Percentiles rank a stretch among this genome's conserved stretches.
These are phyloP conservation scores for Penicillium manginii DNA, from an alignment of 495 filamentous ascomycete genomes.

Conservation along the genomic window DNA sequence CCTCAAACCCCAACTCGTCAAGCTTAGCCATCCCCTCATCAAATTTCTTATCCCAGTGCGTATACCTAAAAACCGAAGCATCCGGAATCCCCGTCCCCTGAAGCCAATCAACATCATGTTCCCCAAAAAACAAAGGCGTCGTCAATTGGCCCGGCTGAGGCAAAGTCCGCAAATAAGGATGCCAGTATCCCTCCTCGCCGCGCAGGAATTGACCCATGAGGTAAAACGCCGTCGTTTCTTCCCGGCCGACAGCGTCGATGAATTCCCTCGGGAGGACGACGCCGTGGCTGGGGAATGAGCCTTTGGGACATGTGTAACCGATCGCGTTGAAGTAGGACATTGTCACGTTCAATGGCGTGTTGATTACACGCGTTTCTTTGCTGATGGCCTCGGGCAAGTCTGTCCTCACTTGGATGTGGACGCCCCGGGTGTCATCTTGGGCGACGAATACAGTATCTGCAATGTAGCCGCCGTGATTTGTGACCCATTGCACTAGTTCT, in stretches of 20 bases:
- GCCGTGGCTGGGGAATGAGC: slow-evolving; percentile 40
- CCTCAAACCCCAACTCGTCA: slow-evolving; percentile 35
- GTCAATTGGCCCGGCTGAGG: slow-evolving; percentile 57
- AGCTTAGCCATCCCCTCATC: slow-evolving; percentile 41
- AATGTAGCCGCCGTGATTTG: slow-evolving; percentile 44
- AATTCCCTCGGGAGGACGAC: slow-evolving; percentile 39
- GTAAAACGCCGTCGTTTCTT: slow-evolving; percentile 54
- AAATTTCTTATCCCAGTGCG: slow-evolving; percentile 56
- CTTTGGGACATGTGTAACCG: slow-evolving; percentile 22
- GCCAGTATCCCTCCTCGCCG: slow-evolving; percentile 58
- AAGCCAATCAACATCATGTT: slow-evolving; percentile 61
- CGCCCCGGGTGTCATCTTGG: slow-evolving; percentile 44
- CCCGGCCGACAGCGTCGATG: slow-evolving; percentile 39
- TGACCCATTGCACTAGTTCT: slow-evolving; percentile 47
- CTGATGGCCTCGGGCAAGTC: slow-evolving; percentile 28
- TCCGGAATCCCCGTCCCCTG: slow-evolving; percentile 61
- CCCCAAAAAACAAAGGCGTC: slow-evolving; percentile 61
- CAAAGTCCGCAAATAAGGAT: slow-evolving; percentile 61
- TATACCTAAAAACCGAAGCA: slow-evolving; percentile 46
- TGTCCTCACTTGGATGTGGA: slow-evolving; percentile 49
- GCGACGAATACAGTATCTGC: slow-evolving; percentile 46
- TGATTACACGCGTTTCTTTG: slow-evolving; percentile 44
- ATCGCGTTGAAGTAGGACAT: slow-evolving; percentile 59
- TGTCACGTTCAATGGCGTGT: slow-evolving; percentile 48
- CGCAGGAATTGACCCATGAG: slow-evolving; percentile 60